These are phyloP conservation scores for Botryotinia calthae DNA, from an alignment of 2,329 filamentous ascomycete genomes.

Conservation along the genomic window DNA sequence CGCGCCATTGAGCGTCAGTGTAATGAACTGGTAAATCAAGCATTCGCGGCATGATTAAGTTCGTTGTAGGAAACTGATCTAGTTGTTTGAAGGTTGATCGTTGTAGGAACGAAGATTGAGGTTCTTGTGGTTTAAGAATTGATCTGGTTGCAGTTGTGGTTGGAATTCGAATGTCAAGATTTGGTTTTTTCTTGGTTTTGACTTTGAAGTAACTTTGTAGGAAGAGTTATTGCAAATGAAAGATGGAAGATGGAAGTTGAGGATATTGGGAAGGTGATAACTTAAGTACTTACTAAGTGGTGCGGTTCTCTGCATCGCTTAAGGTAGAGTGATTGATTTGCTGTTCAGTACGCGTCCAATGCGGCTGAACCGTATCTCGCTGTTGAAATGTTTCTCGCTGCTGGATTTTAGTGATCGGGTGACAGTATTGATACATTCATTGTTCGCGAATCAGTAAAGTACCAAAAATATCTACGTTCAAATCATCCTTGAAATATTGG, in stretches of 20 bases:
- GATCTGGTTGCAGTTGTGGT: not conserved
- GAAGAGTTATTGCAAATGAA: not conserved
- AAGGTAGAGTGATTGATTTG: not conserved
- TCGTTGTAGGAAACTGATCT: not conserved
- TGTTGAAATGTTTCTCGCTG: not conserved
- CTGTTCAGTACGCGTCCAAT: not conserved
- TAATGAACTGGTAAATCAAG: not conserved
- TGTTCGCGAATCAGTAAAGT: not conserved
- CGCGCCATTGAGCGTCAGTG: slow-evolving; percentile 10
- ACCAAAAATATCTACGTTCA: not conserved
- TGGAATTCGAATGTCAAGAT: not conserved
- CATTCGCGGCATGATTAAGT: not conserved
- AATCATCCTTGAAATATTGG: not conserved
- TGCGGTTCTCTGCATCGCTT: not conserved
- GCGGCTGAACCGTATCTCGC: not conserved
- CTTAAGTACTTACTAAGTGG: not conserved
- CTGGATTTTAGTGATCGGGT: not conserved
- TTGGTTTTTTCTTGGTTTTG: not conserved
- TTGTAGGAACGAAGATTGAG: not conserved
- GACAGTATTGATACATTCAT: not conserved
- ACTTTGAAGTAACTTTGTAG: not conserved
- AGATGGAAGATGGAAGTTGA: not conserved
- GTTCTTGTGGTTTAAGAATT: not conserved
- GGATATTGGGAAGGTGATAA: not conserved
- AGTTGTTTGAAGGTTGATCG: not conserved